Base-by-base conservation (phyloP, 768 basidiomycete genomes). In the Lactarius deliciosus region DNA sequence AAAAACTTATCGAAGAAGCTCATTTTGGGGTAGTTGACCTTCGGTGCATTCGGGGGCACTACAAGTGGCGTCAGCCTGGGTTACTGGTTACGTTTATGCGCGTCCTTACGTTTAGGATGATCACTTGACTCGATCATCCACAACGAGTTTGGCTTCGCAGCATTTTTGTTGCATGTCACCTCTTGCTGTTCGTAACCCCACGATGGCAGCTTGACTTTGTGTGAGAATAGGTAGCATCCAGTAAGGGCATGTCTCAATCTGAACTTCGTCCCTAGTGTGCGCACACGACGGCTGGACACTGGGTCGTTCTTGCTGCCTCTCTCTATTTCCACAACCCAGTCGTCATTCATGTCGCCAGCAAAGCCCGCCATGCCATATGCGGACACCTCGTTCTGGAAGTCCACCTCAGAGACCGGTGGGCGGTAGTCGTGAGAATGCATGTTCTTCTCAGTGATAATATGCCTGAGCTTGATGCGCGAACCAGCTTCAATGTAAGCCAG, bases 161-260 rank as follows among this genome's bases (percentile, higher is more conserved):
- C 96, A 72, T 98, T 96, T 83, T 95, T 98, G 79, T 99, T 99
- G 77, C 97, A 99, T 0, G 97, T 98, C 60, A 99, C 97, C 74
- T 99, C 97, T 75, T 99, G 97, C 76, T 99, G 97, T 74, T 98
- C 97, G 71, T 83, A 99, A 0, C 87, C 97, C 97, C 97, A 99
- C 5, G 97, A 92, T 0, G 97, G 97, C 1, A 99, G 79, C 78
- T 98, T 98, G 73, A 98, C 90, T 76, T 97, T 97, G 79, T 99
- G 97, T 28, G 92, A 94, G 81, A 98, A 99, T 43, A 99, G 82
- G 75, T 97, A 98, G 76, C 97, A 99, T 0, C 96, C 95, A 0
- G 92, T 91, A 70, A 96, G 80, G 20, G 84, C 81, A 76, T 99
- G 97, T 62, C 88, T 80, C 56, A 99, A 78, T 71, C 90, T 83